phyloP scores from a whole-genome alignment of 306 rosid species.

The Biancaea sappan region DNA sequence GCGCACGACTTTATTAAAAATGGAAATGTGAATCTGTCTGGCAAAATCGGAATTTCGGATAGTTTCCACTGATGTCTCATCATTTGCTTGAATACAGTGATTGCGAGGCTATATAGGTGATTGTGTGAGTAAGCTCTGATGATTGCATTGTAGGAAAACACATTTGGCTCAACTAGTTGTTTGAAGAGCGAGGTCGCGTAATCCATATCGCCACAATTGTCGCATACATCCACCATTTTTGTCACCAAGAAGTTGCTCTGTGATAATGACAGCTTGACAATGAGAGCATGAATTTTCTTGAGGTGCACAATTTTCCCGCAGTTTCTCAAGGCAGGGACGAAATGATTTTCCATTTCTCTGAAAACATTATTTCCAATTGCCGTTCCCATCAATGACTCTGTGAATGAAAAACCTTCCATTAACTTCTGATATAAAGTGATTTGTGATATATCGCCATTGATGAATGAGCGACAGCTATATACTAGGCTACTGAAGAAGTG shows the following conservation, averaged over 20 bases:
- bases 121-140: constrained; percentile 64
- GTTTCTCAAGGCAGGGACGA: constrained; percentile 49
- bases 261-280: constrained; percentile 55
- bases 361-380: constrained; percentile 11
- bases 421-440: background rate
- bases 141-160: constrained; percentile 61
- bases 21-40: constrained; percentile 72
- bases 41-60: constrained; percentile 32
- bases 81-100: constrained; percentile 58
- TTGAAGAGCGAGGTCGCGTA: constrained; percentile 58
- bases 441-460: constrained; percentile 7
- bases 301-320: constrained; percentile 38
- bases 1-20: constrained; percentile 69
- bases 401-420: background rate
- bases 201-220: constrained; percentile 40
- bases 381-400: constrained; percentile 28
- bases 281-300: constrained; percentile 58
- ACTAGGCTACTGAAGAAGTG: constrained; percentile 44
- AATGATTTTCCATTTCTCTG: constrained; percentile 60
- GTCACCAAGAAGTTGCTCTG: constrained; percentile 75
- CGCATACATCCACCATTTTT: constrained; percentile 70
- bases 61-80: constrained; percentile 27
- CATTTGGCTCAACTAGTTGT: constrained; percentile 57
- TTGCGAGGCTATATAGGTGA: constrained; percentile 34
- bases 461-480: constrained; percentile 46